phyloP scores from a whole-genome alignment of 2,329 filamentous ascomycete species.

The Lachnellula cervina region DNA sequence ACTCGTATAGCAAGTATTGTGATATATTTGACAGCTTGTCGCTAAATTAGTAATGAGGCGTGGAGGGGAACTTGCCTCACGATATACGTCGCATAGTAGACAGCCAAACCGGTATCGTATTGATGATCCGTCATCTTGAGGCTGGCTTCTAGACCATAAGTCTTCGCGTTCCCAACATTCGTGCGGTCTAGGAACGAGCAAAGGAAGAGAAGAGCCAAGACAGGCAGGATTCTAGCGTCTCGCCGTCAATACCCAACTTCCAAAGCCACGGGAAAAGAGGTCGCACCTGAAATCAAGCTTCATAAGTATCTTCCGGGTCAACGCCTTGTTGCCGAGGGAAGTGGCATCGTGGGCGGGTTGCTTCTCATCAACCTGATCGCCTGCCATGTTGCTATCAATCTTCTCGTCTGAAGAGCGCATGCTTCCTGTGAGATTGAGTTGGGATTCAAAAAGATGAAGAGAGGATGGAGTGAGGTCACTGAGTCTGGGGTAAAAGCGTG shows the following conservation, averaged over 20 bases:
- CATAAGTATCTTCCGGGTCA: conserved; percentile 43
- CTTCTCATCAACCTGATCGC: conserved; percentile 12
- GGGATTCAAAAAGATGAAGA: neutral
- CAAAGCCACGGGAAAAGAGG: neutral
- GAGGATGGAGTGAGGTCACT: neutral
- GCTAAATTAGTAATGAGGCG: neutral
- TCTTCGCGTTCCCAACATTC: conserved; percentile 68
- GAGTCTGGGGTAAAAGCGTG: neutral
- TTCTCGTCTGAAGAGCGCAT: conserved; percentile 4
- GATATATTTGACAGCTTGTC: neutral
- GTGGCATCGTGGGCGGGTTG: neutral
- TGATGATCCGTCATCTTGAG: conserved; percentile 54
- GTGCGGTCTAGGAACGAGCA: conserved; percentile 64
- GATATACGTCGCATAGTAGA: conserved; percentile 63
- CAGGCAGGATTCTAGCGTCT: conserved; percentile 49
- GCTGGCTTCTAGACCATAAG: conserved; percentile 56
- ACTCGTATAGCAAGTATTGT: neutral
- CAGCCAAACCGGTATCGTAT: conserved; percentile 59
- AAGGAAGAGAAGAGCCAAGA: conserved; percentile 60
- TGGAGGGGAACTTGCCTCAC: conserved; percentile 41
- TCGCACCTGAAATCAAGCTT: conserved; percentile 50
- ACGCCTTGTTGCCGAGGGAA: conserved; percentile 11
- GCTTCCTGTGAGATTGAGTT: neutral
- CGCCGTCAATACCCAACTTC: neutral
- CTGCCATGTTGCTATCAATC: conserved; percentile 3